phyloP scores from a whole-genome alignment of 495 filamentous ascomycete species.

The Talaromyces adpressus region DNA sequence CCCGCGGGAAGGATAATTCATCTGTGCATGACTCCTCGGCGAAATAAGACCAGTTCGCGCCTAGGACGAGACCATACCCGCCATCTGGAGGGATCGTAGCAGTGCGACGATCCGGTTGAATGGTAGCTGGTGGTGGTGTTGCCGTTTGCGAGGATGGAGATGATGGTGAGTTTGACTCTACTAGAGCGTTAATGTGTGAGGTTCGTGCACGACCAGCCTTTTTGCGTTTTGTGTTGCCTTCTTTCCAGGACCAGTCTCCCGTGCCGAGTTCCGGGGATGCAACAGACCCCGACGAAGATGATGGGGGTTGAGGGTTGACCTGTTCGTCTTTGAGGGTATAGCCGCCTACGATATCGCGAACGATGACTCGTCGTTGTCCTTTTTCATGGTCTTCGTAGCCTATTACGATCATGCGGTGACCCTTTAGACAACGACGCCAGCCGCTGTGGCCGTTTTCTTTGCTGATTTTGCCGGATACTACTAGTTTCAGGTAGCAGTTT shows the following conservation, averaged over 20 bases:
- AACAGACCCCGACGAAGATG: conserved; percentile 5
- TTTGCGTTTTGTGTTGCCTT: conserved; percentile 38
- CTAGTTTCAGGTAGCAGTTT: conserved; percentile 63
- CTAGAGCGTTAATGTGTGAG: background rate
- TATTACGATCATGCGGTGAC: conserved; percentile 82
- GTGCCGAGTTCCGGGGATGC: conserved; percentile 21
- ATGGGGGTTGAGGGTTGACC: conserved; percentile 10
- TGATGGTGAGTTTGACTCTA: conserved; percentile 9
- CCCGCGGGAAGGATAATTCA: conserved; percentile 76
- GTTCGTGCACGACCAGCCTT: conserved; percentile 37
- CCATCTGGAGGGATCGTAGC: conserved; percentile 61
- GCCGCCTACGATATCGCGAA: conserved; percentile 69
- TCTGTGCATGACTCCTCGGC: conserved; percentile 54
- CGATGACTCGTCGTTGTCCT: conserved; percentile 50
- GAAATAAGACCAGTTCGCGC: conserved; percentile 67
- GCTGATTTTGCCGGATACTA: conserved; percentile 52
- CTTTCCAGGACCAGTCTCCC: conserved; percentile 46
- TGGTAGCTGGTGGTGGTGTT: conserved; percentile 5
- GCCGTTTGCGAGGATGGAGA: conserved; percentile 7
- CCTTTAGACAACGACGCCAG: conserved; percentile 70
- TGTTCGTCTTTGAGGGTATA: conserved; percentile 50
- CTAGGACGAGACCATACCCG: conserved; percentile 53
- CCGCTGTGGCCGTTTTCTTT: conserved; percentile 68
- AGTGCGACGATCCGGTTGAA: background rate
- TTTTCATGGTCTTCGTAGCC: conserved; percentile 57